phyloP scores from a whole-genome alignment of 192 early-diverging fungal species.

The Gryganskiella cystojenkinii region DNA sequence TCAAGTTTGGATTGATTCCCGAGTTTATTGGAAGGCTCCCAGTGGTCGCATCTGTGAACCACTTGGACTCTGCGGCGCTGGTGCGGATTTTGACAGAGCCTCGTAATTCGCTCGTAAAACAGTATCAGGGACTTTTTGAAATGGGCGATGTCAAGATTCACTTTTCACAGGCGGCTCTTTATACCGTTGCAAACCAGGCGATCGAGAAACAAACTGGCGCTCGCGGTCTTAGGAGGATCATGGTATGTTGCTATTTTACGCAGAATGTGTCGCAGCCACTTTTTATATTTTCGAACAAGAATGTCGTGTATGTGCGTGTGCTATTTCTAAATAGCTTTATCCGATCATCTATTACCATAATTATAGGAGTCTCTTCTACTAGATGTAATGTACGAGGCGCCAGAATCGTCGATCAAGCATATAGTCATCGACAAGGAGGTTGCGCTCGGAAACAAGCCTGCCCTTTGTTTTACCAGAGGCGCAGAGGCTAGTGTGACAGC shows the following conservation, averaged over 20 bases:
- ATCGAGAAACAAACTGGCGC: constrained; percentile 88
- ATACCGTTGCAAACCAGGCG: constrained; percentile 78
- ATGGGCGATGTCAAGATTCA: constrained; percentile 73
- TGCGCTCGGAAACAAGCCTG: constrained; percentile 67
- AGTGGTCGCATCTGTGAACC: constrained; percentile 80
- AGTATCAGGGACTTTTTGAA: constrained; percentile 82
- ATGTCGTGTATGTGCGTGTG: too few species aligned
- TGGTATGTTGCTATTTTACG: constrained; percentile 63
- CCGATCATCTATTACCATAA: background rate
- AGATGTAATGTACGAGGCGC: constrained; percentile 85
- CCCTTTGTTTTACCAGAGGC: constrained; percentile 66
- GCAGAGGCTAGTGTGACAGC: constrained; percentile 37
- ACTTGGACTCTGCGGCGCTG: constrained; percentile 73
- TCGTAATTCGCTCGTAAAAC: constrained; percentile 82
- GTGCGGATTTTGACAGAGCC: constrained; percentile 84
- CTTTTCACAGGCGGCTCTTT: constrained; percentile 76
- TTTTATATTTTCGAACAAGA: background rate
- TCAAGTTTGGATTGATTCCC: constrained; percentile 89
- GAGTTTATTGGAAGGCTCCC: constrained; percentile 94
- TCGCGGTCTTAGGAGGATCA: constrained; percentile 86
- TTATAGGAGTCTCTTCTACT: constrained; percentile 76
- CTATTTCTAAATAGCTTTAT: too few species aligned
- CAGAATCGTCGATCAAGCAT: constrained; percentile 75
- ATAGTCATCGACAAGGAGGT: constrained; percentile 80
- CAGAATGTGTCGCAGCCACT: too few species aligned